These are phyloP conservation scores for Hypomyces perniciosus DNA, from an alignment of 2,329 filamentous ascomycete species.

Conservation along the genomic window DNA sequence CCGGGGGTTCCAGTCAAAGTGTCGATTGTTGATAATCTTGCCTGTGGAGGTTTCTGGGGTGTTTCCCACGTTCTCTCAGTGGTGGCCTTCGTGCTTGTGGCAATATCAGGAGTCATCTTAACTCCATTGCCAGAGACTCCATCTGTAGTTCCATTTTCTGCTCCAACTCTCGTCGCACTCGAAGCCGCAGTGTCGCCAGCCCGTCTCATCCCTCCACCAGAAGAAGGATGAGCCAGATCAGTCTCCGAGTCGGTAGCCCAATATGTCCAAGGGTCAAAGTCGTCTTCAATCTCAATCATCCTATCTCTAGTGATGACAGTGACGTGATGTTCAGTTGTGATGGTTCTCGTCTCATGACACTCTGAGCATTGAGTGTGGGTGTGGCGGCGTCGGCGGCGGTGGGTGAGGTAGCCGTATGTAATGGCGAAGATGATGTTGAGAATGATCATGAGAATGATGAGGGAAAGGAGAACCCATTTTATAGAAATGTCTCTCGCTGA, in stretches of 20 bases:
- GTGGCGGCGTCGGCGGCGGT: not conserved
- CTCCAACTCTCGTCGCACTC: not conserved
- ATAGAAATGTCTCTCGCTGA: not conserved
- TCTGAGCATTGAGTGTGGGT: not conserved
- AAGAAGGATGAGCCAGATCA: not conserved
- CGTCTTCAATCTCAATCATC: slow-evolving; percentile 2
- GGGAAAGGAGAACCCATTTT: not conserved
- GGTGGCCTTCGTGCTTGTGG: too few species aligned
- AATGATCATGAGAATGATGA: slow-evolving; percentile 10
- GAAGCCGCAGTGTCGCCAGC: not conserved
- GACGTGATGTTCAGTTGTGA: not conserved
- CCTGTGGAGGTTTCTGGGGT: too few species aligned
- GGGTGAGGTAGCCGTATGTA: not conserved
- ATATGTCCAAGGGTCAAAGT: slow-evolving; percentile 9
- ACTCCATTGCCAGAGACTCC: too few species aligned
- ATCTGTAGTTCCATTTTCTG: too few species aligned
- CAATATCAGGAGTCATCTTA: too few species aligned
- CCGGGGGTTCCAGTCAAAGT: too few species aligned
- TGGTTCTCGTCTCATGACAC: not conserved
- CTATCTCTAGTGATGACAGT: slow-evolving; percentile 1
- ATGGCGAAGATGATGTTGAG: slow-evolving; percentile 11
- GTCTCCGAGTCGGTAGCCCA: slow-evolving; percentile 10
- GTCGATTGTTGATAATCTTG: too few species aligned
- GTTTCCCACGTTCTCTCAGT: too few species aligned
- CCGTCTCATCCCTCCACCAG: not conserved